Evolutionary conservation across 2,329 filamentous ascomycete genomes (phyloP).

Genomic region (Alternaria viburni): DNA sequence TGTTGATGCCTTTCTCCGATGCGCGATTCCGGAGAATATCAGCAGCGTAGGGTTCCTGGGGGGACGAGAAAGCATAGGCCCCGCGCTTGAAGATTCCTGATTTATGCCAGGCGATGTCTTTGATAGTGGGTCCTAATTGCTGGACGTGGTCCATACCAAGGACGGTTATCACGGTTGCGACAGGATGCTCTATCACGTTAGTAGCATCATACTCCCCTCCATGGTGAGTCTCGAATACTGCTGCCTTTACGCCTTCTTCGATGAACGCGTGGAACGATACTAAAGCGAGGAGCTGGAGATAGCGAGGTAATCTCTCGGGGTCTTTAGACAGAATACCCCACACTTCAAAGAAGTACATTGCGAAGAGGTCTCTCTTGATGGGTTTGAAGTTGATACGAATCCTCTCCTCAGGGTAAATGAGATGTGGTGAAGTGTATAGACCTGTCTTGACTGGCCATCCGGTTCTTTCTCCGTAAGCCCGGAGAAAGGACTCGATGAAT

Average conservation of each 20-base stretch:
- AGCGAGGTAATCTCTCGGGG: neutral
- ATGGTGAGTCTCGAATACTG: slow-evolving; percentile 63
- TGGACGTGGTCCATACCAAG: slow-evolving; percentile 73
- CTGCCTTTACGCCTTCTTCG: slow-evolving; percentile 59
- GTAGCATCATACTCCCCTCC: slow-evolving; percentile 65
- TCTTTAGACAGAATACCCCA: neutral
- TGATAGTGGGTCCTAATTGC: slow-evolving; percentile 66
- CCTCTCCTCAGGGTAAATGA: slow-evolving; percentile 54
- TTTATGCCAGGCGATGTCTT: slow-evolving; percentile 76
- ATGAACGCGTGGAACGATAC: slow-evolving; percentile 69
- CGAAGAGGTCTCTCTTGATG: slow-evolving; percentile 56
- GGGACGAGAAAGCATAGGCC: slow-evolving; percentile 55
- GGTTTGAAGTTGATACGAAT: slow-evolving; percentile 45
- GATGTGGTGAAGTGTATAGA: slow-evolving; percentile 72
- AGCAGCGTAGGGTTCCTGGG: slow-evolving; percentile 11
- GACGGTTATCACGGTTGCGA: slow-evolving; percentile 67
- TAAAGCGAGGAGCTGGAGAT: slow-evolving; percentile 14
- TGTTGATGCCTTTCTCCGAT: slow-evolving; percentile 13
- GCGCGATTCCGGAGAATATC: slow-evolving; percentile 16
- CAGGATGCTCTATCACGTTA: slow-evolving; percentile 66
- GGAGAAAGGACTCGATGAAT: slow-evolving; percentile 68
- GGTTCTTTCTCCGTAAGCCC: slow-evolving; percentile 53
- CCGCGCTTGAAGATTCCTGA: slow-evolving; percentile 72
- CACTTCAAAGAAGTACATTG: slow-evolving; percentile 15
- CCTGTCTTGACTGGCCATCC: slow-evolving; percentile 56